Conservation (phyloP, 164 flowering plant species). For the Buxus sempervirens region DNA sequence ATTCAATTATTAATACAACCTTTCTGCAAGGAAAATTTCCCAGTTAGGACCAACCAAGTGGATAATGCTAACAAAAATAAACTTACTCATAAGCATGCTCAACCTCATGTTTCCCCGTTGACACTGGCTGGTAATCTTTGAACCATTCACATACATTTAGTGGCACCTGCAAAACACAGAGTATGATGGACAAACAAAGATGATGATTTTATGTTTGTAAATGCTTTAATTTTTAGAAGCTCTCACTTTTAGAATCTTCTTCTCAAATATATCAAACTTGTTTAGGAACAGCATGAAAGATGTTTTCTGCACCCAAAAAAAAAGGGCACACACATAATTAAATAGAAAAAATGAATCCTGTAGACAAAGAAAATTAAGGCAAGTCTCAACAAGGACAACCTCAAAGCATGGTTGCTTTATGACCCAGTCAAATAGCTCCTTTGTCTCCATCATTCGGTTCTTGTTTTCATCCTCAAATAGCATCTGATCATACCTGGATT, state of each 20-base stretch:
- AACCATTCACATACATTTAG: conserved; percentile 94
- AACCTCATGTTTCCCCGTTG: conserved; percentile 89
- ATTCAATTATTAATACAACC: too few relatives aligned
- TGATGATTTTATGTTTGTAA: not conserved
- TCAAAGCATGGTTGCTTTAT: conserved; percentile 95
- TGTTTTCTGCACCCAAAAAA: conserved; percentile 70
- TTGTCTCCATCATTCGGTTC: conserved; percentile 93
- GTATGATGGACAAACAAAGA: conserved; percentile 5
- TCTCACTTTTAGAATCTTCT: conserved; percentile 84
- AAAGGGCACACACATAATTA: too few relatives aligned
- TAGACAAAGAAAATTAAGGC: not conserved
- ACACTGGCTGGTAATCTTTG: conserved; percentile 88
- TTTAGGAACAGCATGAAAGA: conserved; percentile 95
- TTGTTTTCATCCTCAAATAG: conserved; percentile 88
- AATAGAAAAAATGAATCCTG: not conserved
- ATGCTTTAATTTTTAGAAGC: not conserved
- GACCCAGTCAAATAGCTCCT: conserved; percentile 95
- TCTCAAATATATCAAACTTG: conserved; percentile 96
- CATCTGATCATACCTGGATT: conserved; percentile 89
- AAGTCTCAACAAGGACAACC: conserved; percentile 40
- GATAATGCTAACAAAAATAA: not conserved
- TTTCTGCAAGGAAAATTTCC: too few relatives aligned
- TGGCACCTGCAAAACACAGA: conserved; percentile 57
- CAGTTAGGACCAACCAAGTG: too few relatives aligned
- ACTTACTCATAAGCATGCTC: conserved; percentile 99